Evolutionary conservation across 1,139 yeast species (phyloP), one percentile per base, ranked within the genome.

Genomic region (Scheffersomyces illinoinensis): DNA sequence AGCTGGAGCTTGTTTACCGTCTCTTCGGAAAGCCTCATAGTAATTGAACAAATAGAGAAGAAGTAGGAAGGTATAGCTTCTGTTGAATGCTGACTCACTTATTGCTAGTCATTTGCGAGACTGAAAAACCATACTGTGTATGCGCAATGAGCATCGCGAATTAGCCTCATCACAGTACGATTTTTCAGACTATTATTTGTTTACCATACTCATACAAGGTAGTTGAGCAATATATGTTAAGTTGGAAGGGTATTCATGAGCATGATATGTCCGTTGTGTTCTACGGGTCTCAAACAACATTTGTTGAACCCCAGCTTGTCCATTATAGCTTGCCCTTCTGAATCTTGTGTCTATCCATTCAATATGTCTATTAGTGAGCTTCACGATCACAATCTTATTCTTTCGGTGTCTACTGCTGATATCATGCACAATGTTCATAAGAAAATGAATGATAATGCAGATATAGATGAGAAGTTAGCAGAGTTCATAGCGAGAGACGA

Each of bases 1-100:
- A 79, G 80, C 73, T 95, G 98, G 33, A 93, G 76, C 60, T 85
- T 76, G 54, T 83, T 80, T 46, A 92, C 82, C 48, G 88, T 86
- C 52, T 88, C 90, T 21, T 89, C 82, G 2, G 92, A 82, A 47
- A 85, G 71, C 67, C 79, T 81, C 88, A 84, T 84, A 4, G 24
- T 57, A 52, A 46, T 19, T 52, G 56, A n/a, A 53, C 33, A 46
- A 23, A 12, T 50, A 17, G 23, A 47, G 18, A 8, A 47, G 17
- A 14, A 48, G 33, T 19, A 54, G 39, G 18, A 26, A 8, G 43
- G 23, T 19, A 54, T 47, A n/a, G 10, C 46, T 5, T 55, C 47
- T 14, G 12, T 46, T 33, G 17, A 33, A 33, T 33, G 14, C 17
- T 33, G 43, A 33, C 43, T 33, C 43, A 33, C 43, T 33, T 33